Conservation (phyloP, 73 alveolate species). For the Paramecium caudatum region DNA sequence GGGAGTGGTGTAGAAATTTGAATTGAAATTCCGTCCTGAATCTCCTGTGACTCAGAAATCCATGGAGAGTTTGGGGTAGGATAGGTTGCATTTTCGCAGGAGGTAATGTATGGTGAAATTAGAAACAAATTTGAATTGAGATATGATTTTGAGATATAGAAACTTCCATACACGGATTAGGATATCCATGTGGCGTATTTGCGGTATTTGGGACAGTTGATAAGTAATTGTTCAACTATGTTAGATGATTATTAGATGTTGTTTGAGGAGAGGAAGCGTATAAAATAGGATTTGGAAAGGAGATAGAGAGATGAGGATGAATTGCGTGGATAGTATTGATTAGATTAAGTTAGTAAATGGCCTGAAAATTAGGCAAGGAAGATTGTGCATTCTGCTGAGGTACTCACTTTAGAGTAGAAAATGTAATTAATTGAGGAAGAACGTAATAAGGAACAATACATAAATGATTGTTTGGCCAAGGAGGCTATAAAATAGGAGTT, state of each 20-base stretch:
- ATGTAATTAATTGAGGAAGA: constrained; percentile 19
- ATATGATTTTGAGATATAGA: neutral
- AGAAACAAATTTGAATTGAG: constrained; percentile 21
- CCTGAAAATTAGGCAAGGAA: neutral
- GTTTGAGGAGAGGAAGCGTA: neutral
- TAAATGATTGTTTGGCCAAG: neutral
- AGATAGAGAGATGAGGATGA: constrained; percentile 34
- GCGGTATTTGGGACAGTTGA: neutral
- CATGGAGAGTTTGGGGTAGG: constrained; percentile 36
- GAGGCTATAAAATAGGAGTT: constrained; percentile 1
- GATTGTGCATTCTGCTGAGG: neutral
- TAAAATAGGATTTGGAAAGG: neutral
- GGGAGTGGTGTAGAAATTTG: neutral
- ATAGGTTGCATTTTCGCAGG: neutral
- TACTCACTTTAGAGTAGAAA: neutral
- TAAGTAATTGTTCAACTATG: neutral
- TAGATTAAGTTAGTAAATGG: neutral
- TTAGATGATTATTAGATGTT: constrained; percentile 36
- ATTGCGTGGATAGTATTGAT: neutral
- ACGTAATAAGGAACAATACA: neutral
- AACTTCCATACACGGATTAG: neutral
- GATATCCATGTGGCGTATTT: constrained; percentile 1
- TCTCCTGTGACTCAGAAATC: constrained; percentile 25
- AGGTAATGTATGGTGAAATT: neutral
- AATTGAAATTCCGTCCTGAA: constrained; percentile 39